phyloP scores from a whole-genome alignment of 257 asterid species.

The Rehmannia glutinosa region DNA sequence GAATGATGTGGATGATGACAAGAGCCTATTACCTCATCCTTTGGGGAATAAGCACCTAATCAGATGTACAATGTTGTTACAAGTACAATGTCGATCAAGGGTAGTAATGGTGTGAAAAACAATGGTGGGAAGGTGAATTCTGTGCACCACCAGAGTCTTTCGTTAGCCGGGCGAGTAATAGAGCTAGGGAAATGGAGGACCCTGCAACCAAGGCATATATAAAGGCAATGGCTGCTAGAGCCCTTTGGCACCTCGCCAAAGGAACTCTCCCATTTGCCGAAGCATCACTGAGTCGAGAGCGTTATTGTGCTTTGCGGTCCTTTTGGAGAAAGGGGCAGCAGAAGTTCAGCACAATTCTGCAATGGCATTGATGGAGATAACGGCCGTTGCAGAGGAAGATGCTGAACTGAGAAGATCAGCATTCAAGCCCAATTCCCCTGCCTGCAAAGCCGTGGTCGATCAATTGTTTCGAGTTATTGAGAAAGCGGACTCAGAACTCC shows the following conservation, averaged over 20 bases:
- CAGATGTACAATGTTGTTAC: conserved; percentile 58
- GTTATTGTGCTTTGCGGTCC: conserved; percentile 61
- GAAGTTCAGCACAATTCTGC: conserved; percentile 70
- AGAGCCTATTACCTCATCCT: conserved; percentile 34
- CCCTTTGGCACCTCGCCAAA: conserved; percentile 72
- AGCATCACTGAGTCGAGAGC: conserved; percentile 88
- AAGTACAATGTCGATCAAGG: conserved; percentile 49
- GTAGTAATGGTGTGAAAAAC: conserved; percentile 1
- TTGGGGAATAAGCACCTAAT: conserved; percentile 36
- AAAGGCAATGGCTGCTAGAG: conserved; percentile 84
- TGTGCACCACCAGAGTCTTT: conserved; percentile 29
- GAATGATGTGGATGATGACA: conserved; percentile 42
- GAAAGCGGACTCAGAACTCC: conserved; percentile 42
- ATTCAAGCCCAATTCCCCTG: conserved; percentile 68
- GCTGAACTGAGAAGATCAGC: conserved; percentile 59
- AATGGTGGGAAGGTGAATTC: conserved; percentile 15
- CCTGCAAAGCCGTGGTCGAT: conserved; percentile 70
- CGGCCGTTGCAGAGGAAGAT: conserved; percentile 58
- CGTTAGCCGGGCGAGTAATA: conserved; percentile 37
- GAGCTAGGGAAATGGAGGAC: conserved; percentile 71
- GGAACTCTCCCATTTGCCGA: conserved; percentile 64
- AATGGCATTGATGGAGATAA: conserved; percentile 84
- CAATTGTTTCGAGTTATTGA: conserved; percentile 45
- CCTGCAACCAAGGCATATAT: conserved; percentile 62
- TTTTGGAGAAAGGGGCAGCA: conserved; percentile 59